These are phyloP conservation scores for Penicillium riverlandense DNA, from an alignment of 495 filamentous ascomycete species.

Conservation along the genomic window DNA sequence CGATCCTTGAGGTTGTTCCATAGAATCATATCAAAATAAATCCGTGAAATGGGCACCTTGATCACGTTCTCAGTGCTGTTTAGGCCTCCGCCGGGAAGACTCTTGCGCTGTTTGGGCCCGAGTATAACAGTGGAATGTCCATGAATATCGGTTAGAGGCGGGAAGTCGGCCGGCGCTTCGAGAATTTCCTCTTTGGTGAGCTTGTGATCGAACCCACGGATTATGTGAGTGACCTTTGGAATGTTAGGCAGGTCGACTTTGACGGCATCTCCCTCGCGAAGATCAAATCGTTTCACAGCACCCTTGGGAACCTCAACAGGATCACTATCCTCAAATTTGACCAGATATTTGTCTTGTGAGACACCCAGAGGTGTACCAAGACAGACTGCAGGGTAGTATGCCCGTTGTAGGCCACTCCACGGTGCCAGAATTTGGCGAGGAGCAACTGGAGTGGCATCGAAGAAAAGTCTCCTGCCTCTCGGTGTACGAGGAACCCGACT, in stretches of 20 bases:
- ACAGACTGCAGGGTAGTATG: constrained; percentile 46
- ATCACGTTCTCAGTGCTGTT: constrained; percentile 23
- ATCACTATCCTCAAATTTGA: constrained; percentile 41
- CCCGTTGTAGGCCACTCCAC: constrained; percentile 42
- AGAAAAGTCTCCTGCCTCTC: background rate
- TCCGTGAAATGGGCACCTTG: constrained; percentile 36
- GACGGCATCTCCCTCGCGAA: constrained; percentile 41
- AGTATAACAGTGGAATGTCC: constrained; percentile 37
- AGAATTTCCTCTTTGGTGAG: constrained; percentile 27
- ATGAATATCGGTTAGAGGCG: constrained; percentile 39
- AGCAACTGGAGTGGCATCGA: constrained; percentile 18
- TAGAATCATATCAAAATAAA: constrained; percentile 44
- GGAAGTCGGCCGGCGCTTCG: constrained; percentile 13
- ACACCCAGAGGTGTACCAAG: constrained; percentile 33
- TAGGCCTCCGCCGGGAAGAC: constrained; percentile 28
- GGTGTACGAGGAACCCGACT: constrained; percentile 10
- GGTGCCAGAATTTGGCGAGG: constrained; percentile 44
- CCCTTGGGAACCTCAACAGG: constrained; percentile 35
- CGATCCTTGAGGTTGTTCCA: constrained; percentile 45
- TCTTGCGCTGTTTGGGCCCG: constrained; percentile 40
- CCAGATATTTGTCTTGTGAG: constrained; percentile 30
- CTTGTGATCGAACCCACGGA: constrained; percentile 36
- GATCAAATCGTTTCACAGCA: constrained; percentile 40
- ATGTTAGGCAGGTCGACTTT: constrained; percentile 43
- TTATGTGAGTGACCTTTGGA: constrained; percentile 39